phyloP scores from a whole-genome alignment of 306 rosid genomes.

The Geum urbanum region DNA sequence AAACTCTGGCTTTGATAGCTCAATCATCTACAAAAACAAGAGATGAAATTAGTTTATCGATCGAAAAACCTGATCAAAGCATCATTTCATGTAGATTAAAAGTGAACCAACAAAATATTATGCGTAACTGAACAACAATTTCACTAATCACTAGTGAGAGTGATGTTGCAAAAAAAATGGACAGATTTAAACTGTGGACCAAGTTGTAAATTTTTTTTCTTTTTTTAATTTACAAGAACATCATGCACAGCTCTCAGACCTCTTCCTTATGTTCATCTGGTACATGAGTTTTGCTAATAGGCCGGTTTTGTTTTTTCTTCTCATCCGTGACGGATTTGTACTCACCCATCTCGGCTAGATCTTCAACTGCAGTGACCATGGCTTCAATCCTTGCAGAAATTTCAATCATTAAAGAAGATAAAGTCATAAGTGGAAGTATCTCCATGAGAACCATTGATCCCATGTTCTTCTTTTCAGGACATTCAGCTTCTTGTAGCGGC shows the following conservation, averaged over 20 bases:
- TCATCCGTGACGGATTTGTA: conserved; percentile 15
- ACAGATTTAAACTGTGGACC: neutral
- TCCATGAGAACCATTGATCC: conserved; percentile 39
- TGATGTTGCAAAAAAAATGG: neutral
- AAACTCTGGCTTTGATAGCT: too few relatives aligned
- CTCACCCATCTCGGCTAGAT: conserved; percentile 45
- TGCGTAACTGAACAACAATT: neutral
- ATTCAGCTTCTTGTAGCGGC: conserved; percentile 8
- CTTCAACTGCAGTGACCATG: conserved; percentile 51
- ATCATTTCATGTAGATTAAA: neutral
- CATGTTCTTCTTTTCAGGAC: conserved; percentile 14
- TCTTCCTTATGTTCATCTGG: conserved; percentile 6
- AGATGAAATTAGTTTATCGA: too few relatives aligned
- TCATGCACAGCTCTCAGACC: conserved; percentile 17
- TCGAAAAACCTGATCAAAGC: neutral
- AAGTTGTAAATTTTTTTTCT: neutral
- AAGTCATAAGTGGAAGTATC: conserved; percentile 54
- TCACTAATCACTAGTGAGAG: neutral
- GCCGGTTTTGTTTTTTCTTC: conserved; percentile 22
- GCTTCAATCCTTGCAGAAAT: conserved; percentile 50
- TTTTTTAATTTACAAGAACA: neutral
- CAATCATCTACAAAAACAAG: too few relatives aligned
- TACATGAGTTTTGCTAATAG: neutral
- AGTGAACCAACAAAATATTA: neutral
- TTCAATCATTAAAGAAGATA: conserved; percentile 55